Evolutionary conservation across 495 filamentous ascomycete species (phyloP).

Genomic region (Neurospora tetraspora): DNA sequence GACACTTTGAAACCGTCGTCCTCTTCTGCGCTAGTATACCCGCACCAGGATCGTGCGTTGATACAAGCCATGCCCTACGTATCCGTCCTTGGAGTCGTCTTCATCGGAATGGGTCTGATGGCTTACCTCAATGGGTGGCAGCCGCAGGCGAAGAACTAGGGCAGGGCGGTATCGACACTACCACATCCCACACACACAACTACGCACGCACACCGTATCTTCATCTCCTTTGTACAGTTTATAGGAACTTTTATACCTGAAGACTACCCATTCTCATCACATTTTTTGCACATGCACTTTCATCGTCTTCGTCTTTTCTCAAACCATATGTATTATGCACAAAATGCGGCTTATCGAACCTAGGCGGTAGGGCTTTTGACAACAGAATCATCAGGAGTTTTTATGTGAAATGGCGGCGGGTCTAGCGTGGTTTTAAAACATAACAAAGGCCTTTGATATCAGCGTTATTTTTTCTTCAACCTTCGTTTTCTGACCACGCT

Average conservation of each 20-base stretch:
- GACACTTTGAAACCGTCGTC: slow-evolving; percentile 31
- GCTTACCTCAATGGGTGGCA: slow-evolving; percentile 88
- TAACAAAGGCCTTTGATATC: neutral
- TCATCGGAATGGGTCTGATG: slow-evolving; percentile 88
- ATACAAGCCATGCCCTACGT: slow-evolving; percentile 70
- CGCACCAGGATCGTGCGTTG: slow-evolving; percentile 31
- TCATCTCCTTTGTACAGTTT: neutral
- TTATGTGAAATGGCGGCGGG: neutral
- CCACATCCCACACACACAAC: neutral
- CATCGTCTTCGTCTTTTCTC: neutral
- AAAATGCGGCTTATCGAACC: neutral
- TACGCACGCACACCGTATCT: neutral
- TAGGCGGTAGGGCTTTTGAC: neutral
- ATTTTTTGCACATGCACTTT: neutral
- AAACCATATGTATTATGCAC: neutral
- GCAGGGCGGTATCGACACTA: neutral
- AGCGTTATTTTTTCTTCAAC: too few species aligned
- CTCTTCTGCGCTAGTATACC: slow-evolving; percentile 11
- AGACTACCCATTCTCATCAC: neutral
- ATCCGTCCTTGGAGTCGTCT: slow-evolving; percentile 78
- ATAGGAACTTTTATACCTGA: neutral
- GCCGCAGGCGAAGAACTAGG: slow-evolving; percentile 21
- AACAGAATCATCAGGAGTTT: neutral
- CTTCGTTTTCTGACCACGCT: too few species aligned
- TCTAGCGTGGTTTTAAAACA: neutral